A percentile compares a stretch with the other conserved stretches of the same genome.
phyloP scores from a whole-genome alignment of 208 protist genomes.

The Trypanosoma melophagium region DNA sequence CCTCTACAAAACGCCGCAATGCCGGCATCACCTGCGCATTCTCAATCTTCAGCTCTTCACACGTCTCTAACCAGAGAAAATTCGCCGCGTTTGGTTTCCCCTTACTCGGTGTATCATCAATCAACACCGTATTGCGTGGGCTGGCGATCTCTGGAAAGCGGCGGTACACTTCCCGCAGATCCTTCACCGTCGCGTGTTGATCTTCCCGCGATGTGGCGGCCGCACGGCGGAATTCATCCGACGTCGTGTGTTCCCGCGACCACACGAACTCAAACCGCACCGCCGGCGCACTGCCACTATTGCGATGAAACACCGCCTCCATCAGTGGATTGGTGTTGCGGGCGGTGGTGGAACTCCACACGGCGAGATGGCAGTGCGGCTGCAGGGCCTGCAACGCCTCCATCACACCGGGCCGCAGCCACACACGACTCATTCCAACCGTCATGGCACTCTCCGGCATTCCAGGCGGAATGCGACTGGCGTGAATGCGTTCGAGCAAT shows the following conservation, averaged over 20 bases:
- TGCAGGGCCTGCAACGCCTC: constrained; percentile 62
- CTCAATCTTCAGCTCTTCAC: constrained; percentile 46
- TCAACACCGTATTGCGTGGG: constrained; percentile 74
- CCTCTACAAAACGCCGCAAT: constrained; percentile 68
- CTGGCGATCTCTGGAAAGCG: constrained; percentile 63
- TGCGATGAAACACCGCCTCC: constrained; percentile 62
- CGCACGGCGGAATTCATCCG: constrained; percentile 74
- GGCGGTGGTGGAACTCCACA: constrained; percentile 88
- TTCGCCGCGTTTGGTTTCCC: constrained; percentile 73
- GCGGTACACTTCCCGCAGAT: constrained; percentile 57
- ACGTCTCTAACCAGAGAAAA: constrained; percentile 83
- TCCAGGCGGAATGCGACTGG: constrained; percentile 41
- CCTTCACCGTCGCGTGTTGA: constrained; percentile 83
- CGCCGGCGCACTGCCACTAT: neutral
- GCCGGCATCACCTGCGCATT: constrained; percentile 46
- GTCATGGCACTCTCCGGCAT: constrained; percentile 74
- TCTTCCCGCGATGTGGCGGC: constrained; percentile 60
- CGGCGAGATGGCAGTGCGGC: constrained; percentile 68
- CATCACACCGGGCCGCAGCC: constrained; percentile 76
- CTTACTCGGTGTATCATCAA: constrained; percentile 90
- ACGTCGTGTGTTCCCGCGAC: constrained; percentile 80
- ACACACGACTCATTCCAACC: constrained; percentile 75
- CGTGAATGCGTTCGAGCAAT: constrained; percentile 79
- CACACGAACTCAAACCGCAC: constrained; percentile 79
- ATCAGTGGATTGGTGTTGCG: constrained; percentile 82